Evolutionary conservation across 441 rosid species (phyloP), one percentile per base, ranked within the genome.

Genomic region (Erodium texanum): DNA sequence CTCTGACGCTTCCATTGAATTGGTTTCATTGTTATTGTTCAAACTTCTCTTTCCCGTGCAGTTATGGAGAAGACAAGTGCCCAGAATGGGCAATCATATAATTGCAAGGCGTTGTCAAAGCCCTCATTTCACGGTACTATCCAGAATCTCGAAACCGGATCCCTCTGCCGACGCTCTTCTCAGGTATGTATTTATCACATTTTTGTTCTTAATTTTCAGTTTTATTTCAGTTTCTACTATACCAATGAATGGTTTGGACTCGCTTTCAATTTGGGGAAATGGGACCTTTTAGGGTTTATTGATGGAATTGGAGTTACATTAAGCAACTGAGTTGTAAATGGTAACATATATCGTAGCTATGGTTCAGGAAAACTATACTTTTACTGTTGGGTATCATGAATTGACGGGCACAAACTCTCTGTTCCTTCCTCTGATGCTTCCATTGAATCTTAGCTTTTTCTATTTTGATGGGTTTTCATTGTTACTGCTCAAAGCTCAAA

Each of bases 61-160:
- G 83, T 20, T 90, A 96, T 52, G 88, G 89, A 20, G 88, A 75
- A 38, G 90, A 82, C 5, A 78, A 76, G 24, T 93, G 98, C 62
- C 87, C 79, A n/a, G 95, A 91, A 63, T 93, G 98, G 97, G 87
- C 85, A 41, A 81, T 93, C 19, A 54, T 93, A 7, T 97, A 93
- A 71, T 48, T 93, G 56, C 98, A 90, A 87, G 97, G 97, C 54
- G 84, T 77, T 10, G 80, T 91, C 18, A 93, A 93, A 91, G 65
- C 82, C 93, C 20, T 78, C 85, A 1, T 86, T 85, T 68, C 82
- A 82, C 59, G 82, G 76, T 50, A 82, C 80, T 59, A 70, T 93
- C 68, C 95, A 85, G 29, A 86, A 88, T 72, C 97, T 91, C 12
- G 81, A 74, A 56, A 93, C 86, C 73, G 97, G 98, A 41, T 74